phyloP scores from a whole-genome alignment of 768 basidiomycete genomes.

The Russula olivacea region DNA sequence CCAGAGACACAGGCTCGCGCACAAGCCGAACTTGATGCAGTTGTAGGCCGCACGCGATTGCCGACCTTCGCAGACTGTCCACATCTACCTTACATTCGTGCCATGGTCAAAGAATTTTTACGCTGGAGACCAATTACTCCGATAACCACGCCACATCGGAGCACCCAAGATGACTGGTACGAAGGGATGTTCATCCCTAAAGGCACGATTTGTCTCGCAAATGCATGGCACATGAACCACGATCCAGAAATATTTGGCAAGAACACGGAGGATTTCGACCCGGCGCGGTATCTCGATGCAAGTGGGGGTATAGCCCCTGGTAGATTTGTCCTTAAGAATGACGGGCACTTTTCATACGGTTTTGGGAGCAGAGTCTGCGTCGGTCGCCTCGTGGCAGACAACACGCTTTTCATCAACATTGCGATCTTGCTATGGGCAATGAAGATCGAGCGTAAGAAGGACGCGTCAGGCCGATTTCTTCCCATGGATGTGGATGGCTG shows the following conservation, averaged over 20 bases:
- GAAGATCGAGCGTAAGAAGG: slow-evolving; percentile 16
- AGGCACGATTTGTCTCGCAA: slow-evolving; percentile 33
- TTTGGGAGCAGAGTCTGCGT: slow-evolving; percentile 27
- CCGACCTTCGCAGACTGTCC: slow-evolving; percentile 2
- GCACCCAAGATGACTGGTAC: slow-evolving; percentile 11
- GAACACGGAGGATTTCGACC: slow-evolving; percentile 26
- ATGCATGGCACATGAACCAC: slow-evolving; percentile 28
- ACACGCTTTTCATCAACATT: slow-evolving; percentile 32
- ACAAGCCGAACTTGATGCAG: not conserved
- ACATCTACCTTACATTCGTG: slow-evolving; percentile 7
- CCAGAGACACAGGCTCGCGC: slow-evolving; percentile 1
- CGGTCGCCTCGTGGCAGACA: slow-evolving; percentile 22
- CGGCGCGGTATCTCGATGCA: slow-evolving; percentile 27
- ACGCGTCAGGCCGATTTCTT: not conserved
- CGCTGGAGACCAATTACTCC: not conserved
- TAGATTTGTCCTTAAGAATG: slow-evolving; percentile 27
- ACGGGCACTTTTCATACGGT: slow-evolving; percentile 23
- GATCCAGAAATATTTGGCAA: slow-evolving; percentile 28
- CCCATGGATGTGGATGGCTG: slow-evolving; percentile 7
- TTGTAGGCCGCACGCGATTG: not conserved
- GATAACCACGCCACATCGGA: not conserved
- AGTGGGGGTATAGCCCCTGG: slow-evolving; percentile 19
- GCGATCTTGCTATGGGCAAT: slow-evolving; percentile 29
- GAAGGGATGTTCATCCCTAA: slow-evolving; percentile 22
- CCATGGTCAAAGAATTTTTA: not conserved